phyloP scores from a whole-genome alignment of 2,329 filamentous ascomycete genomes.

The Fusarium pininemorale region DNA sequence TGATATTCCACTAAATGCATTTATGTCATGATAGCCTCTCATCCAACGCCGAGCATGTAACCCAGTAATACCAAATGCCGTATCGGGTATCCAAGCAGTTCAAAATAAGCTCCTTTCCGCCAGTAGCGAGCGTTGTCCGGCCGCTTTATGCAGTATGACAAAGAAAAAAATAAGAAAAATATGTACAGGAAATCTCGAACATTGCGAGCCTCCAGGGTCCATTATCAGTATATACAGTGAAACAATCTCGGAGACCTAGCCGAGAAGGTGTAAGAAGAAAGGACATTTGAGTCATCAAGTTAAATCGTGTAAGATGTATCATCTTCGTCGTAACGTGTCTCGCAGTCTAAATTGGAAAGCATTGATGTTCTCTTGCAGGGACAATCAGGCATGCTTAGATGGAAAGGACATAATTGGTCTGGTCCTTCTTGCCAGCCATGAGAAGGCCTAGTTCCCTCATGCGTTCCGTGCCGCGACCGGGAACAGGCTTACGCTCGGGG shows the following conservation, averaged over 20 bases:
- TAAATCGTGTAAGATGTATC: constrained; percentile 33
- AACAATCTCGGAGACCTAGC: constrained; percentile 22
- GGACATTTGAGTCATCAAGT: constrained; percentile 28
- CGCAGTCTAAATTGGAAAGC: constrained; percentile 19
- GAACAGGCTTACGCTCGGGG: constrained; percentile 72
- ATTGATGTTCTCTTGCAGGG: constrained; percentile 5
- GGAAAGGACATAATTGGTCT: constrained; percentile 80
- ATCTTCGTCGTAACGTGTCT: constrained; percentile 25
- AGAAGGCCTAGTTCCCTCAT: constrained; percentile 86
- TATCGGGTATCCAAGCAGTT: constrained; percentile 48
- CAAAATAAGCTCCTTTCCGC: constrained; percentile 32
- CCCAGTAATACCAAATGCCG: constrained; percentile 41
- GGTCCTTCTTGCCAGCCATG: constrained; percentile 81
- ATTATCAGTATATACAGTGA: constrained; percentile 36
- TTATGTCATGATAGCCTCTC: constrained; percentile 39
- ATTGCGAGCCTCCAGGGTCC: constrained; percentile 2
- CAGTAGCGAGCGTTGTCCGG: constrained; percentile 40
- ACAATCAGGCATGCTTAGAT: constrained; percentile 56
- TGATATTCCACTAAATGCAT: constrained; percentile 37
- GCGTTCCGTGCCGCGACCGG: constrained; percentile 88
- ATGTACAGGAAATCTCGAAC: constrained; percentile 34
- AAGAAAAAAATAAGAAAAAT: constrained; percentile 22
- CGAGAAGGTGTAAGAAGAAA: constrained; percentile 20
- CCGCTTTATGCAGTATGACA: constrained; percentile 38
- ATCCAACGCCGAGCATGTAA: constrained; percentile 42